Conservation (phyloP, 2,329 filamentous ascomycete genomes). For the Aureobasidium uvarum region DNA sequence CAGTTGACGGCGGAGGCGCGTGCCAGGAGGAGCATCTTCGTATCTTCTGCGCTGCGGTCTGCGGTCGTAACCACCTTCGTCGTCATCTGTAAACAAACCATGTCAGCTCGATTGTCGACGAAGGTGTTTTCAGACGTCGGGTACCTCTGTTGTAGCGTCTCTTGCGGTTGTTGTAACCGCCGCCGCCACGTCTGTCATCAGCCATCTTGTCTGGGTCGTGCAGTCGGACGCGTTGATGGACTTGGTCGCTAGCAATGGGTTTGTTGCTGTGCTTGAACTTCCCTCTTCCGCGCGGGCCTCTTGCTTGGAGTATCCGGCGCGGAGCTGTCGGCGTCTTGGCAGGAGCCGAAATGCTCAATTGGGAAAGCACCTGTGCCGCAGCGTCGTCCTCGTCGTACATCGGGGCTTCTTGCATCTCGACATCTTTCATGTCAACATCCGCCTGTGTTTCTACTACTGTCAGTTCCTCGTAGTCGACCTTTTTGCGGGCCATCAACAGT, state of each 20-base stretch:
- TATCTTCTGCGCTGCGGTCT: constrained; percentile 71
- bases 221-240: constrained; percentile 11
- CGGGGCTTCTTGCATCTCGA: background rate
- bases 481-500: background rate
- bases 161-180: constrained; percentile 67
- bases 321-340: background rate
- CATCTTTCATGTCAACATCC: constrained; percentile 19
- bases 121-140: constrained; percentile 30
- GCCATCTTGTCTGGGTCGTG: constrained; percentile 32
- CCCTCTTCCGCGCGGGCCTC: background rate
- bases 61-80: constrained; percentile 71
- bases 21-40: constrained; percentile 63
- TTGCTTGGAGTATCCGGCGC: background rate
- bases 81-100: constrained; percentile 58
- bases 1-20: constrained; percentile 74
- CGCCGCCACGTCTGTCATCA: constrained; percentile 34
- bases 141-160: constrained; percentile 71
- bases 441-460: background rate
- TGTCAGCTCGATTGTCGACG: constrained; percentile 6
- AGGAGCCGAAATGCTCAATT: background rate
- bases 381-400: background rate
- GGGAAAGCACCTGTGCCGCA: background rate
- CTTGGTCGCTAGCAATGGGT: background rate
- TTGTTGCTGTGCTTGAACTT: background rate
- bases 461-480: constrained; percentile 8